Percentiles rank a stretch among this genome's conserved stretches.
phyloP scores from a whole-genome alignment of 139 green algal genomes.

The Nannochloris sp. region DNA sequence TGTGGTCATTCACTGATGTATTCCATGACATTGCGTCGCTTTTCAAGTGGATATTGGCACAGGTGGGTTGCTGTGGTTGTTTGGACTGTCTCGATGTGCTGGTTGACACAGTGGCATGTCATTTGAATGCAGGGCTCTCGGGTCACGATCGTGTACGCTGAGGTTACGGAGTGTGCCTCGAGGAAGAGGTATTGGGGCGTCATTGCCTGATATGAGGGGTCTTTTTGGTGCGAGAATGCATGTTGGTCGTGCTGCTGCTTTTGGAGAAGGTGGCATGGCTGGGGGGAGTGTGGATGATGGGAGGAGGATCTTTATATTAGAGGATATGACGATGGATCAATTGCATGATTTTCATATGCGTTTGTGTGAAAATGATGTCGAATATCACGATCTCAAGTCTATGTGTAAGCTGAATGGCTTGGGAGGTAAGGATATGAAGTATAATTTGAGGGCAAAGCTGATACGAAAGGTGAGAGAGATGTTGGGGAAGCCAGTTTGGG shows the following conservation, averaged over 20 bases:
- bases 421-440: conserved; percentile 24
- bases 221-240: neutral
- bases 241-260: neutral
- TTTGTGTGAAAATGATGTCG: conserved; percentile 27
- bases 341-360: conserved; percentile 14
- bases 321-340: conserved; percentile 3
- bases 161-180: no score
- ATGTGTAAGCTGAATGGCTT: conserved; percentile 18
- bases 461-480: conserved; percentile 8
- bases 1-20: no score
- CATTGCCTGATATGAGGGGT: no score
- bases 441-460: conserved; percentile 26
- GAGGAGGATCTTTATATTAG: neutral
- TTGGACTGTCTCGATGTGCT: no score
- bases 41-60: no score
- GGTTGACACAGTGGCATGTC: no score
- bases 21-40: no score
- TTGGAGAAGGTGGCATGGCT: neutral
- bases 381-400: conserved; percentile 30
- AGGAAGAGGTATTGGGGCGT: no score
- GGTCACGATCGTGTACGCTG: no score
- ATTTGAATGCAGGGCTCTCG: no score
- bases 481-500: conserved; percentile 1
- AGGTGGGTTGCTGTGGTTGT: no score
- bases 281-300: neutral